Evolutionary conservation across 768 basidiomycete genomes (phyloP).

Genomic region (Rhodotorula babjevae): DNA sequence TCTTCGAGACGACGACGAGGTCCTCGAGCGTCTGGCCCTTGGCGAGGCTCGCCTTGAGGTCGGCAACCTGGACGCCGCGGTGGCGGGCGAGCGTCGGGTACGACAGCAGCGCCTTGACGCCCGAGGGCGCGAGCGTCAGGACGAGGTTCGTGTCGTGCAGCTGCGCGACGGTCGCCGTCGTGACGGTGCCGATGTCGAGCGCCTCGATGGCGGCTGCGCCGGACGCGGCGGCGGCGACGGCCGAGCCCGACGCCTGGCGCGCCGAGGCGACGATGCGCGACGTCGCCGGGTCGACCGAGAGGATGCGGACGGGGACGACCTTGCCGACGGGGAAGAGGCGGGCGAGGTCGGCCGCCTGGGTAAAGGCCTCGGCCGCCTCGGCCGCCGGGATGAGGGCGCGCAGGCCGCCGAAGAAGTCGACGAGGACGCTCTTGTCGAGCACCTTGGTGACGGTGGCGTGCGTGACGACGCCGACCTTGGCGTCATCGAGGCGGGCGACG

Average conservation of each 20-base stretch:
- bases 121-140: conserved; percentile 58
- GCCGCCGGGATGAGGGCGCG: conserved; percentile 72
- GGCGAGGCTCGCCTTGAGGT: conserved; percentile 61
- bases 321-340: conserved; percentile 72
- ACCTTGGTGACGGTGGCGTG: conserved; percentile 80
- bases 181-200: conserved; percentile 52
- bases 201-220: conserved; percentile 66
- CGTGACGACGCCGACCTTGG: conserved; percentile 63
- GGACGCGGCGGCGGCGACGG: conserved; percentile 50
- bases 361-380: conserved; percentile 62
- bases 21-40: conserved; percentile 67
- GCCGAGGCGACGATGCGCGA: conserved; percentile 75
- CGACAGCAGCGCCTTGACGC: conserved; percentile 68
- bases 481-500: conserved; percentile 62
- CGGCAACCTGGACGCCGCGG: conserved; percentile 60
- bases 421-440: conserved; percentile 70
- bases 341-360: conserved; percentile 42
- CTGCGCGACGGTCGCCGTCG: conserved; percentile 61
- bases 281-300: conserved; percentile 58
- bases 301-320: conserved; percentile 76
- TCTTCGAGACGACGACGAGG: conserved; percentile 82
- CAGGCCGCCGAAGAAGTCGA: conserved; percentile 86
- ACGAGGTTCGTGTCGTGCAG: conserved; percentile 81
- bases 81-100: conserved; percentile 80
- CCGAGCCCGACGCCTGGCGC: conserved; percentile 62